Evolutionary conservation across 2,329 filamentous ascomycete genomes (phyloP).

Genomic region (Paraphoma chrysanthemicola): DNA sequence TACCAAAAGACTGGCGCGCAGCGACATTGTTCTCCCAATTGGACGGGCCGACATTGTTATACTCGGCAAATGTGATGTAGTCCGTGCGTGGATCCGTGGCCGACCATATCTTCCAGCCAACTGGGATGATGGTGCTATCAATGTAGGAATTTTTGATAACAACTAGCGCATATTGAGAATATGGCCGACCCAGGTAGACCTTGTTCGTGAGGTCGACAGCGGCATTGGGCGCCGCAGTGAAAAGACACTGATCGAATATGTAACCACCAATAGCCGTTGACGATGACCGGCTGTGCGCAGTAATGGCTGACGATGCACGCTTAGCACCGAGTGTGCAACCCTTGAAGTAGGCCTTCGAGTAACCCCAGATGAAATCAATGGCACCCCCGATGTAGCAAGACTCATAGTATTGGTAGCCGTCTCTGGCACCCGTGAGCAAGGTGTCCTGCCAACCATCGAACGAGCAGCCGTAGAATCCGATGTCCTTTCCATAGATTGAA

Average conservation of each 20-base stretch:
- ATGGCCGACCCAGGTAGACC: constrained; percentile 60
- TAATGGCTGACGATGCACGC: constrained; percentile 41
- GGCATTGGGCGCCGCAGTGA: constrained; percentile 49
- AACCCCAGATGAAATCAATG: constrained; percentile 65
- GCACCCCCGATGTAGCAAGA: constrained; percentile 63
- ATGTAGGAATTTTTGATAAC: constrained; percentile 59
- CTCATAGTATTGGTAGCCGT: constrained; percentile 62
- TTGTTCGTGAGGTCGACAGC: constrained; percentile 43
- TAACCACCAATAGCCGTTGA: constrained; percentile 51
- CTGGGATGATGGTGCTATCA: constrained; percentile 60
- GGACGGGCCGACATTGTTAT: constrained; percentile 60
- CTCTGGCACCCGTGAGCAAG: constrained; percentile 34
- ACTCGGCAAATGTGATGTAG: constrained; percentile 64
- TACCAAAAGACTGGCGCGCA: constrained; percentile 44
- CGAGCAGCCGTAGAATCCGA: constrained; percentile 64
- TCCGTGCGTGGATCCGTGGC: constrained; percentile 55
- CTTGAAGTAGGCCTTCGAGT: constrained; percentile 59
- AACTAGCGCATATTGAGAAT: constrained; percentile 56
- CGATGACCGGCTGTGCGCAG: constrained; percentile 29
- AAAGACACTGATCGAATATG: constrained; percentile 59
- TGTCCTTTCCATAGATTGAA: constrained; percentile 56
- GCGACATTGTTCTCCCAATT: constrained; percentile 46
- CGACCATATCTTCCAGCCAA: constrained; percentile 66
- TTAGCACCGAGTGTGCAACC: constrained; percentile 54
- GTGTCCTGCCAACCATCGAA: constrained; percentile 65